Evolutionary conservation across 805 yeast genomes (phyloP), one percentile per base, ranked within the genome.

Genomic region (Hemisphaericaspora nanyangensis): DNA sequence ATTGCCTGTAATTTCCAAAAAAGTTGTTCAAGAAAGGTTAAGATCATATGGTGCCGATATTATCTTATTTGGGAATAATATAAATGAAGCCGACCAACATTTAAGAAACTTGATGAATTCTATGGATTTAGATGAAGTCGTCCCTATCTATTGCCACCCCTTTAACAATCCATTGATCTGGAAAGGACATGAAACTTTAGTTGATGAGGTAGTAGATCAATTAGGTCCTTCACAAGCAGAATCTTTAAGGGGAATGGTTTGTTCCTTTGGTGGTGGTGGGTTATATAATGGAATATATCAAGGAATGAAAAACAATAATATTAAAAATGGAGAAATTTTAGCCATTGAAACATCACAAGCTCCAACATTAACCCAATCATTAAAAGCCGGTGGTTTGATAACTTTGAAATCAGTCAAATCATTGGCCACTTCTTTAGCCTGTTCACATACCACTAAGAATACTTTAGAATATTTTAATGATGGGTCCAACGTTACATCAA

Each of bases 371-470:
- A 60, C 70, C 47, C 63, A 63, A 31, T 73, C 85, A 1, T 55
- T 82, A 33, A 58, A 61, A 28, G 70, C 73, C 1, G 69, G 73
- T 6, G 48, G 65, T 34, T 67, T 68, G 7, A 69, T 79, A 7
- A 54, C 55, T 11, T 58, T 81, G 18, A 58, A 63, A 2, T 69
- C 74, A 27, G 70, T 74, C 5, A 54, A 65, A 16, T 75, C 85
- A 7, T 59, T 82, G 39, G 90, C 89, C 2, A 71, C 79, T 2
- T 76, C 84, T 0, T 64, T 83, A 38, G 86, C 87, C 3, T 76
- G 86, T 30, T 72, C 79, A 1, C 70, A 68, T 46, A 77, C 82
- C 6, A 72, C 85, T 0, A 49, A 59, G 7, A 59, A 66, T 47
- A 71, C 84, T 0, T 58, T 80, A 40, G 67, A 64, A 19, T 69